Conservation (phyloP, 2,329 filamentous ascomycete genomes). For the Pseudocercospora vitis region DNA sequence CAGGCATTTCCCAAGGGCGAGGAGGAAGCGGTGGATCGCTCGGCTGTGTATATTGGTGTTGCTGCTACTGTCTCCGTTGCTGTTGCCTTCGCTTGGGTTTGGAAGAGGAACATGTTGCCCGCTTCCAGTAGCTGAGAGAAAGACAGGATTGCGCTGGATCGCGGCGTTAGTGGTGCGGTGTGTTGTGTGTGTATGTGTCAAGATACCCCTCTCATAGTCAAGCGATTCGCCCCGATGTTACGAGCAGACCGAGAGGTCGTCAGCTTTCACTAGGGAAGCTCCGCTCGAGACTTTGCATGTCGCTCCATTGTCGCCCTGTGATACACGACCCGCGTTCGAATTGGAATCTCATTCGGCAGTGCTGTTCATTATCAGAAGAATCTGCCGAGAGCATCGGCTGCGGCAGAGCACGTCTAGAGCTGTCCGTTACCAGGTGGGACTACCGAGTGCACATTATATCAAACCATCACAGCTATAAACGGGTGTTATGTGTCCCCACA, state of each 20-base stretch:
- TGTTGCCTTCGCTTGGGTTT: constrained; percentile 60
- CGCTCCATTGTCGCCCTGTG: too few relatives aligned
- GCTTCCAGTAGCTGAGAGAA: constrained; percentile 2
- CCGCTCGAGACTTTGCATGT: neutral
- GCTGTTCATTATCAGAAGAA: neutral
- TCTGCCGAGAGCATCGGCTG: neutral
- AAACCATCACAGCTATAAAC: neutral
- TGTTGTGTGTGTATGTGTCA: constrained; percentile 3
- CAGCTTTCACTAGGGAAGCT: too few relatives aligned
- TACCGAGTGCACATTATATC: too few relatives aligned
- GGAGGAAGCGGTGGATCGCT: constrained; percentile 78
- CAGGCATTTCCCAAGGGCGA: constrained; percentile 86
- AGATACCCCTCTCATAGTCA: constrained; percentile 19
- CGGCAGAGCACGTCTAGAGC: neutral
- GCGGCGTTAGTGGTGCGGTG: too few relatives aligned
- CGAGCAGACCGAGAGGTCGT: too few relatives aligned
- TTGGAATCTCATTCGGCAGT: neutral
- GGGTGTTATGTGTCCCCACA: neutral
- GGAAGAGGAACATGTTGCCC: constrained; percentile 51
- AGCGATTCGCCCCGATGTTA: neutral
- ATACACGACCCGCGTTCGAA: neutral
- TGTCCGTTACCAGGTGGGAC: too few relatives aligned
- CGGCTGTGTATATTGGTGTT: constrained; percentile 80
- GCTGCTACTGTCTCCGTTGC: constrained; percentile 66
- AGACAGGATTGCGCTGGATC: neutral